These are phyloP conservation scores for Botrytis cinerea DNA, from an alignment of 2,329 filamentous ascomycete genomes.

Conservation along the genomic window DNA sequence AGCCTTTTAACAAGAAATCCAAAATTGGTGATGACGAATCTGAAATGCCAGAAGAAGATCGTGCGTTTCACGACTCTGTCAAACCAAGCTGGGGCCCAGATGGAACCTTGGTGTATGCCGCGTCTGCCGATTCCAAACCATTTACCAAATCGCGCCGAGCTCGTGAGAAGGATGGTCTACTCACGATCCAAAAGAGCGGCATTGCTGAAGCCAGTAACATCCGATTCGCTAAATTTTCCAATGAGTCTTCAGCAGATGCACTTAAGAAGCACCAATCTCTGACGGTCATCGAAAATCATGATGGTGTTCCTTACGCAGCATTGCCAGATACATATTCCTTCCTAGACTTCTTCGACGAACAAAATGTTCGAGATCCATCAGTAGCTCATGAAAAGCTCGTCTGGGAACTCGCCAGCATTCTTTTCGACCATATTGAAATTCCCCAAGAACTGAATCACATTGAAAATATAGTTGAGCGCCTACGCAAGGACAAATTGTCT, in stretches of 20 bases:
- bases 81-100: conserved; percentile 79
- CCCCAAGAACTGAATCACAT: conserved; percentile 46
- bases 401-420: conserved; percentile 83
- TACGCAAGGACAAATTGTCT: conserved; percentile 66
- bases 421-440: conserved; percentile 72
- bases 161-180: conserved; percentile 47
- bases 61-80: conserved; percentile 68
- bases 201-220: conserved; percentile 66
- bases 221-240: conserved; percentile 63
- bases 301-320: conserved; percentile 61
- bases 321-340: conserved; percentile 52
- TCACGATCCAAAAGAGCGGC: conserved; percentile 56
- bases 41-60: conserved; percentile 63
- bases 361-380: conserved; percentile 46
- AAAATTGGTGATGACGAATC: conserved; percentile 66
- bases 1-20: conserved; percentile 79
- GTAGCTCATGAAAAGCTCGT: conserved; percentile 68
- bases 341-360: conserved; percentile 50
- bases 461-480: conserved; percentile 43
- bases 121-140: conserved; percentile 45
- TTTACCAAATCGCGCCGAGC: conserved; percentile 37
- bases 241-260: conserved; percentile 58
- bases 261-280: conserved; percentile 57
- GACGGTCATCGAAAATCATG: conserved; percentile 54
- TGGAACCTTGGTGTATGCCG: conserved; percentile 69